phyloP scores from a whole-genome alignment of 2,329 filamentous ascomycete species.

The Xylaria sp. region DNA sequence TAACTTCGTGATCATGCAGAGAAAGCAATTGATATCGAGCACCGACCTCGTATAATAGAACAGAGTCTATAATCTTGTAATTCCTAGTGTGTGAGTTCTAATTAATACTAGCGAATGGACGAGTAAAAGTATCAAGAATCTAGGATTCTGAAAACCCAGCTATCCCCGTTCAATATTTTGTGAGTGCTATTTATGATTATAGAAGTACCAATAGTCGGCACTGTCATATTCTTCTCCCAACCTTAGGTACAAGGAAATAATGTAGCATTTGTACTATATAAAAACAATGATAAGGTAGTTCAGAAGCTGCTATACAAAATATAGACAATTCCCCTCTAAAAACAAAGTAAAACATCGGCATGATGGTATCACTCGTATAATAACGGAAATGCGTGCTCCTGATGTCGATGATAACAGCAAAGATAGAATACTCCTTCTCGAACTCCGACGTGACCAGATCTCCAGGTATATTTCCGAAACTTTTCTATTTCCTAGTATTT shows the following conservation, averaged over 20 bases:
- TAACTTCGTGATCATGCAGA: too few relatives aligned
- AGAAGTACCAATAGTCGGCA: background rate
- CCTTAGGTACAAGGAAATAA: background rate
- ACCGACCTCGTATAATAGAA: background rate
- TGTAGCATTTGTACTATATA: background rate
- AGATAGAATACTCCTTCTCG: conserved; percentile 4
- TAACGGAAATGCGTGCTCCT: conserved; percentile 32
- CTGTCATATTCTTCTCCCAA: background rate
- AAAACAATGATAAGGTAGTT: background rate
- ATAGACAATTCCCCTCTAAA: conserved; percentile 6
- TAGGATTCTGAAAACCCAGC: too few relatives aligned
- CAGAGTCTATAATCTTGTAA: too few relatives aligned
- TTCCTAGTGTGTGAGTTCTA: background rate
- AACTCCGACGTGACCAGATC: conserved; percentile 5
- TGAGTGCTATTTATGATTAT: background rate
- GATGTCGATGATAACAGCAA: conserved; percentile 19
- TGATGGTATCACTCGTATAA: conserved; percentile 46
- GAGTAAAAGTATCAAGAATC: background rate
- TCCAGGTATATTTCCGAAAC: conserved; percentile 5
- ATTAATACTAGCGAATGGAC: background rate
- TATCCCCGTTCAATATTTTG: background rate
- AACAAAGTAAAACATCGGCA: conserved; percentile 19
- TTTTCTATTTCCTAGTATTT: background rate
- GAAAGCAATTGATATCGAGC: too few relatives aligned
- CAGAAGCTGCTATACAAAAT: background rate